Base-by-base conservation (phyloP, 1,139 yeast genomes). In the Blastobotrys illinoisensis region DNA sequence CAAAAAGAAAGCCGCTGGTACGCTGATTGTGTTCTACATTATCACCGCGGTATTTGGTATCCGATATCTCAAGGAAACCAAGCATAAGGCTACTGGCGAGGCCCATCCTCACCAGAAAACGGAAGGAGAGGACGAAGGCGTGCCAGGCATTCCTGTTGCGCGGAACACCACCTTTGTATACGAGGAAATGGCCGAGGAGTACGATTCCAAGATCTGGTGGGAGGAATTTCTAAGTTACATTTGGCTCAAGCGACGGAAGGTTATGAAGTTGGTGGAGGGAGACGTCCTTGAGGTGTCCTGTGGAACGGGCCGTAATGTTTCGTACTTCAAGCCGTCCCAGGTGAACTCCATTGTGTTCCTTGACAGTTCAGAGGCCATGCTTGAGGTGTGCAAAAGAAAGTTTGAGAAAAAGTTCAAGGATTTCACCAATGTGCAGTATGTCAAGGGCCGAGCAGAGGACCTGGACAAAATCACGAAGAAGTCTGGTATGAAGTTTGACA, bases 221-320 rank as follows among this genome's bases (percentile, higher is more conserved):
- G 99, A 93, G 74, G 99, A 93, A 67, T 73, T 84, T 53, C 80
- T 88, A 52, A 83, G 95, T 58, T 79, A 88, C 49, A 82, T 93
- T 80, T 95, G 96, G 47, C 78, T 80, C 61, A 82, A 90, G 72
- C 80, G 99, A 64, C 82, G 83, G 63, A 86, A 95, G 88, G 73
- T 89, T 50, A 86, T 88, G 89, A 79, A 78, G 50, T 86, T 88
- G 58, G 79, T 87, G 51, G 72, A 75, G 57, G 98, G 98, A 26
- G 97, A 90, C 67, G 97, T 90, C 1, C 74, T 93, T 57, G 99
- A 95, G 71, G 93, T 91, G 16, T 86, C 97, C 0, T 88, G 96
- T 67, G 99, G 99, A 54, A 93, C 99, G 0, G 99, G 99, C 3
- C 79, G 99, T 69, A 93, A 93, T 67, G 79, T 91, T 57, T 83